Evolutionary conservation across 305 asterid genomes (phyloP).

Genomic region (Fraxinus dipetala): DNA sequence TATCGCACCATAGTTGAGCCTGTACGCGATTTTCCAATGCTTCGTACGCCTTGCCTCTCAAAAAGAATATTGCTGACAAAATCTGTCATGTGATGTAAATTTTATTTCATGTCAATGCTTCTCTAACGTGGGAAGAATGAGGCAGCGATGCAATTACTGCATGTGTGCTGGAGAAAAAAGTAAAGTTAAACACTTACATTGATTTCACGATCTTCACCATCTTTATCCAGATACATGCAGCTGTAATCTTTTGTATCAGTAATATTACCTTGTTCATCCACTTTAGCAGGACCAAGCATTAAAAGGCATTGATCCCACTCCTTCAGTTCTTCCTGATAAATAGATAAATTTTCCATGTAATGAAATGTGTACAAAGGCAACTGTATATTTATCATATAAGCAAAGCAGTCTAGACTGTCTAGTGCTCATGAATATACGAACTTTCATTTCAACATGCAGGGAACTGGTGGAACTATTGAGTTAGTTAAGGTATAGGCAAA

Average conservation of each 20-base stretch:
- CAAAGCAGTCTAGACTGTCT: slow-evolving; percentile 8
- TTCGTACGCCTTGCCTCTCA: slow-evolving; percentile 95
- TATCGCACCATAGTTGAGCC: slow-evolving; percentile 87
- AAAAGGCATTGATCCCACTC: slow-evolving; percentile 98
- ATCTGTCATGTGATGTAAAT: slow-evolving; percentile 53
- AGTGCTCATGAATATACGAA: neutral
- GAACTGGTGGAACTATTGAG: slow-evolving; percentile 7
- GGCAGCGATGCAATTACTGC: slow-evolving; percentile 20
- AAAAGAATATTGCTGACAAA: slow-evolving; percentile 85
- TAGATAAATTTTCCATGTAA: neutral
- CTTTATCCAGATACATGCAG: slow-evolving; percentile 85
- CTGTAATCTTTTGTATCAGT: slow-evolving; percentile 69
- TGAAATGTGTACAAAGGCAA: neutral
- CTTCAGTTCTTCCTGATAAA: slow-evolving; percentile 79
- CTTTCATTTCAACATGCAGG: slow-evolving; percentile 1
- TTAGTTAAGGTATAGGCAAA: neutral
- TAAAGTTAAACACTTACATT: slow-evolving; percentile 53
- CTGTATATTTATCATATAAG: neutral
- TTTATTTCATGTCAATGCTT: slow-evolving; percentile 16
- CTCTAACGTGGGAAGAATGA: neutral
- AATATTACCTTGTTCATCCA: slow-evolving; percentile 90
- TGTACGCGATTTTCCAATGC: slow-evolving; percentile 90
- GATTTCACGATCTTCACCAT: slow-evolving; percentile 96
- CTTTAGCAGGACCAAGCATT: slow-evolving; percentile 95
- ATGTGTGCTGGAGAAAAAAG: slow-evolving; percentile 12